Conservation (phyloP, 2,329 filamentous ascomycete species). For the Laburnicola sp. region DNA sequence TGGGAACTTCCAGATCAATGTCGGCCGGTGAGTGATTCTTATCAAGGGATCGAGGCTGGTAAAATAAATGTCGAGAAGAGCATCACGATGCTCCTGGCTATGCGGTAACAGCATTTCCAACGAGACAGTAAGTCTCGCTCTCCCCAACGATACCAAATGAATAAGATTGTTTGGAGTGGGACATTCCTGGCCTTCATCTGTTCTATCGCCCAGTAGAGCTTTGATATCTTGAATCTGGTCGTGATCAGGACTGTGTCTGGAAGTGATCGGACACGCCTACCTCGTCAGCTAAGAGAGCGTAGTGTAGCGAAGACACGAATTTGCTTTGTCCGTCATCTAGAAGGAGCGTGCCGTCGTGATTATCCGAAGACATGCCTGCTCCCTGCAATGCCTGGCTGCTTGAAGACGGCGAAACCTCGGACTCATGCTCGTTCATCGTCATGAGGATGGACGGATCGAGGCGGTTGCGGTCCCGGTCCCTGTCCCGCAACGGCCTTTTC, state of each 20-base stretch:
- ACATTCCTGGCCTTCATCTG: conserved; percentile 35
- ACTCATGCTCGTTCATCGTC: conserved; percentile 27
- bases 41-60: conserved; percentile 44
- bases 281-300: conserved; percentile 45
- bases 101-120: conserved; percentile 35
- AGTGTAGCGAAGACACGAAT: conserved; percentile 47
- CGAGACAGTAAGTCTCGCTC: conserved; percentile 31
- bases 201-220: conserved; percentile 38
- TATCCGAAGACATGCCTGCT: conserved; percentile 42
- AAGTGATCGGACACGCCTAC: conserved; percentile 22
- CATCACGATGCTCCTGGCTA: conserved; percentile 35
- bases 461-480: conserved; percentile 9
- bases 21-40: conserved; percentile 42
- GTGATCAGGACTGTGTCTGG: conserved; percentile 3
- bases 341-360: conserved; percentile 41
- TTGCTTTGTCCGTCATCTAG: conserved; percentile 44
- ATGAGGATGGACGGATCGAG: conserved; percentile 21
- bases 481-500: conserved; percentile 39
- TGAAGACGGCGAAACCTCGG: conserved; percentile 32
- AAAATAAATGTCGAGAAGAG: conserved; percentile 41
- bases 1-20: conserved; percentile 33
- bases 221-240: conserved; percentile 46
- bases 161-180: conserved; percentile 37
- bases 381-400: conserved; percentile 40
- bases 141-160: conserved; percentile 38